Conservation (phyloP, 805 yeast species). For the Myxozyma lipomycoides region DNA sequence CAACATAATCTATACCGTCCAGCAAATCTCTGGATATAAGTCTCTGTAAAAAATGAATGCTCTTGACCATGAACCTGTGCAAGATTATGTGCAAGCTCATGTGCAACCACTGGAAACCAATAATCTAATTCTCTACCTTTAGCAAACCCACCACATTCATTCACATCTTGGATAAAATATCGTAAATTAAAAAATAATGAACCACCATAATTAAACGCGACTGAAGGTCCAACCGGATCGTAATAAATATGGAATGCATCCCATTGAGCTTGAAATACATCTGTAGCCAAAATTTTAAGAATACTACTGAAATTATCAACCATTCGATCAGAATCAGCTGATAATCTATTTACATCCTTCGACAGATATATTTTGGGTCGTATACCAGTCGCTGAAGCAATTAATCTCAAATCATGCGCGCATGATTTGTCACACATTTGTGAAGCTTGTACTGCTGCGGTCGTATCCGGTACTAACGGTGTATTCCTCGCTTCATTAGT, state of each 20-base stretch:
- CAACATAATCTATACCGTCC: slow-evolving; percentile 10
- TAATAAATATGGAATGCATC: slow-evolving; percentile 34
- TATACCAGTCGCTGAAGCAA: slow-evolving; percentile 8
- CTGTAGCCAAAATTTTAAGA: slow-evolving; percentile 13
- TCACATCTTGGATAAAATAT: slow-evolving; percentile 25
- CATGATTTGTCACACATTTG: slow-evolving; percentile 20
- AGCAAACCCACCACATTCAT: slow-evolving; percentile 2
- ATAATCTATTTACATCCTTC: not conserved
- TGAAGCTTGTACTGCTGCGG: slow-evolving; percentile 11
- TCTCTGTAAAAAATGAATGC: slow-evolving; percentile 39
- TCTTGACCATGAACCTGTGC: slow-evolving; percentile 37
- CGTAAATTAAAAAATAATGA: slow-evolving; percentile 40
- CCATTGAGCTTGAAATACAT: slow-evolving; percentile 30
- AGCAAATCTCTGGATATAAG: slow-evolving; percentile 32
- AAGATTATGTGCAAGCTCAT: slow-evolving; percentile 42
- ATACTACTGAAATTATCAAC: not conserved
- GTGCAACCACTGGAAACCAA: slow-evolving; percentile 41
- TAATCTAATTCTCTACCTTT: slow-evolving; percentile 32
- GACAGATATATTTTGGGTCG: slow-evolving; percentile 21
- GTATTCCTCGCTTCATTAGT: slow-evolving; percentile 6
- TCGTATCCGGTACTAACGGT: slow-evolving; percentile 10
- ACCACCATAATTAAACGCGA: slow-evolving; percentile 42
- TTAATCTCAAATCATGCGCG: slow-evolving; percentile 20
- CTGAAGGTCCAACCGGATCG: slow-evolving; percentile 29
- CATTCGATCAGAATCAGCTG: slow-evolving; percentile 1